Percentiles rank a stretch among this genome's conserved stretches.
phyloP scores from a whole-genome alignment of 2,329 filamentous ascomycete species.

The Scytalidium sp. region DNA sequence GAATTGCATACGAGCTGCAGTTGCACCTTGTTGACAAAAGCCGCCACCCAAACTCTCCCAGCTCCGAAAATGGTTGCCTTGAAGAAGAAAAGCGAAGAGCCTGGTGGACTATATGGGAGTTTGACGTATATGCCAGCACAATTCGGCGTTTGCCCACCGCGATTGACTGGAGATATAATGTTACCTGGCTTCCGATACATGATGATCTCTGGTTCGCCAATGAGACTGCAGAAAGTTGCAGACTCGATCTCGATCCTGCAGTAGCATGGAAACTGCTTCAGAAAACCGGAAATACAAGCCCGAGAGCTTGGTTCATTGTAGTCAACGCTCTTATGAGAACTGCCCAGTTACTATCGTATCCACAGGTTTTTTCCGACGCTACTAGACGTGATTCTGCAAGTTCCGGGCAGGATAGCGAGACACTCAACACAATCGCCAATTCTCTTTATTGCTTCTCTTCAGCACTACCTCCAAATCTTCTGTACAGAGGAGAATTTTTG shows the following conservation, averaged over 20 bases:
- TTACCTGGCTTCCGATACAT: slow-evolving; percentile 31
- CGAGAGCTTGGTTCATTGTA: slow-evolving; percentile 37
- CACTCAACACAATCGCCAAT: slow-evolving; percentile 20
- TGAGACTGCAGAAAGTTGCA: slow-evolving; percentile 23
- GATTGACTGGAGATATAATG: slow-evolving; percentile 31
- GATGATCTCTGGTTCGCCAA: slow-evolving; percentile 31
- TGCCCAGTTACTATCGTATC: slow-evolving; percentile 30
- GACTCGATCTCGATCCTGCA: slow-evolving; percentile 24
- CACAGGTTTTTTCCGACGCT: slow-evolving; percentile 1
- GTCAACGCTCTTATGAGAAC: slow-evolving; percentile 35
- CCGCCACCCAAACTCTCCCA: slow-evolving; percentile 3
- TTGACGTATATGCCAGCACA: slow-evolving; percentile 37
- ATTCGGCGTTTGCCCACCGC: slow-evolving; percentile 33
- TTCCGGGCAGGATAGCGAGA: slow-evolving; percentile 15
- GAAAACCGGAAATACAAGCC: slow-evolving; percentile 27
- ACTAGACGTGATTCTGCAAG: neutral
- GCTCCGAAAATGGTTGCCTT: slow-evolving; percentile 18
- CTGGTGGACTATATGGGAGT: slow-evolving; percentile 40
- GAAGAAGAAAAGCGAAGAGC: slow-evolving; percentile 34
- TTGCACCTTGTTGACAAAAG: slow-evolving; percentile 10
- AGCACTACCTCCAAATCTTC: slow-evolving; percentile 7
- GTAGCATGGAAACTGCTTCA: slow-evolving; percentile 24
- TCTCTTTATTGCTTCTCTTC: slow-evolving; percentile 11
- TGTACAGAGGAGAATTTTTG: slow-evolving; percentile 9
- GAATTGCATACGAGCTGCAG: slow-evolving; percentile 15